Percentiles rank a stretch among this genome's conserved stretches.
phyloP scores from a whole-genome alignment of 371 early-diverging fungal genomes.

The Mucor irregularis region DNA sequence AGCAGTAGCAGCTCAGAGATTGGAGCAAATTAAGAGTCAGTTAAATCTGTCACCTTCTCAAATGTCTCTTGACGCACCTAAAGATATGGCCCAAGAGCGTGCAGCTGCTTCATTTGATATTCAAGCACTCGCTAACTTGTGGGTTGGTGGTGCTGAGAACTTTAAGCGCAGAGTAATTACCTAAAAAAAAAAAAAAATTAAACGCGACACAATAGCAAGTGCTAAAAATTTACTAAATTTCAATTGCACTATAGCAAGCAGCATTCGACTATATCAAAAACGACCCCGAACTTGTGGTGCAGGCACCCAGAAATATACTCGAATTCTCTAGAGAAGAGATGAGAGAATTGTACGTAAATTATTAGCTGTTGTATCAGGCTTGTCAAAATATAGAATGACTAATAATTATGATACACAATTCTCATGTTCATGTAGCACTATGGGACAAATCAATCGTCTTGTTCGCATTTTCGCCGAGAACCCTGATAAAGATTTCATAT shows the following conservation, averaged over 20 bases:
- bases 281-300: slow-evolving; percentile 60
- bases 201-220: not conserved
- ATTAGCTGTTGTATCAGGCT: too few species aligned
- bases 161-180: slow-evolving; percentile 42
- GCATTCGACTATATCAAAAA: slow-evolving; percentile 56
- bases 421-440: slow-evolving; percentile 34
- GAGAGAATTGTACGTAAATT: slow-evolving; percentile 56
- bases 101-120: slow-evolving; percentile 58
- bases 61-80: slow-evolving; percentile 45
- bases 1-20: not conserved
- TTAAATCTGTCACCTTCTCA: slow-evolving; percentile 37
- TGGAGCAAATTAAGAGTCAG: slow-evolving; percentile 30
- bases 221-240: not conserved
- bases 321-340: slow-evolving; percentile 59
- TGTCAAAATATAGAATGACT: not conserved
- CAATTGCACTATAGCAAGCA: slow-evolving; percentile 7
- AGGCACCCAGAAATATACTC: slow-evolving; percentile 55
- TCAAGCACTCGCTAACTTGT: slow-evolving; percentile 48
- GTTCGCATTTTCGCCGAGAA: slow-evolving; percentile 23
- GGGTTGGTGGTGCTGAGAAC: slow-evolving; percentile 49
- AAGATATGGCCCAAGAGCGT: slow-evolving; percentile 47
- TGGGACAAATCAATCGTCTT: slow-evolving; percentile 60
- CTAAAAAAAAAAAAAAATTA: not conserved
- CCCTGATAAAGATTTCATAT: slow-evolving; percentile 11
- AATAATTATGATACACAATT: not conserved